Base-by-base conservation (phyloP, 306 rosid species). In the Casuarina cunninghamiana region DNA sequence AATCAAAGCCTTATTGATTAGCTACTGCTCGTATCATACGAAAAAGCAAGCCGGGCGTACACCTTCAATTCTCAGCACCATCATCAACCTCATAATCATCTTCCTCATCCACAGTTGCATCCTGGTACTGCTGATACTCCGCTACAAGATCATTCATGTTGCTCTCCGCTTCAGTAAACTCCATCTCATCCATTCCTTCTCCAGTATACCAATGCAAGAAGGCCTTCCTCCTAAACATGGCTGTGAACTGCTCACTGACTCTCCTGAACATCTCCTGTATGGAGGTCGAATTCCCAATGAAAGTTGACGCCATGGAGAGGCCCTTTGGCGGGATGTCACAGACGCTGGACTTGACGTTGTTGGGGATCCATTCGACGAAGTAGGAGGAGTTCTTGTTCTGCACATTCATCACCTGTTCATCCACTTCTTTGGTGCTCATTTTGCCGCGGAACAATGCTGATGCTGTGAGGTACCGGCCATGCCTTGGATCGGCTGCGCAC, bases 171-270 rank as follows among this genome's bases (percentile, higher is more conserved):
- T 89, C 91, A 3, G 90, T 89, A 16, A 89, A 89, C 78, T 89
- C 93, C 93, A 89, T 84, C 82, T 87, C 93, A 74, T 89, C 93
- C 93, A 89, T 89, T 75, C 93, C 93, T 84, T 89, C 93, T 66
- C 90, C 93, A 2, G 93, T 89, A 19, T 89, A 89, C 93, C 93
- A 89, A 38, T 89, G 93, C 94, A 91, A 91, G 89, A 91, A 91
- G 41, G 96, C 96, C 80, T 91, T 91, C 83, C 93, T 89, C 76
- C 93, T 86, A 78, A 91, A 90, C 96, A 90, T 90, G 46, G 91
- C 96, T 1, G 96, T 82, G 85, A 91, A 91, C 71, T 91, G 96
- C 81, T 89, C 93, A 32, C 97, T 83, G 66, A 91, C 93, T 79
- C 97, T 88, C 75, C 92, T 79, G 77, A 91, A 91, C 93, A 91